Evolutionary conservation across 2,329 filamentous ascomycete genomes (phyloP), one percentile per base, ranked within the genome.

Genomic region (Cytospora mali): DNA sequence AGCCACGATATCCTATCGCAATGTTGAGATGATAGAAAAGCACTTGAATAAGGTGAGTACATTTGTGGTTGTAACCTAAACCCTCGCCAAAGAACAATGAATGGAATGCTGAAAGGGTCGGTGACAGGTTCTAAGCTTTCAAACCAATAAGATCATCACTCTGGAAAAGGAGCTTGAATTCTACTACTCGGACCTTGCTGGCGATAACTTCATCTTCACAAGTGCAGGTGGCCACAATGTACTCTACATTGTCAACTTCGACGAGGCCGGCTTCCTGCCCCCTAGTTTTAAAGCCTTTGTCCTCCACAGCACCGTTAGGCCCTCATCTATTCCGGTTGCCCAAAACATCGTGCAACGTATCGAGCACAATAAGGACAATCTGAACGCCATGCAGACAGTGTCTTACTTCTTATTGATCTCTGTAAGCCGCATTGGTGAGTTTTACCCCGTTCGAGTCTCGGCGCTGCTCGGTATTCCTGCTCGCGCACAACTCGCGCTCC

Each of bases 31-130:
- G 31, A 11, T 55, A 6, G 52, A 55, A 16, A 27, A 13, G 11
- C 52, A 55, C 11, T 39, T 55, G 6, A 55, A 55, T 10, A 55
- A 55, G 6, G 31, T 55, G 21, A 55, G 52, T 16, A 21, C 6
- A 49, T 23, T 21, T 25, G 18, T 49, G 6, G 4, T 23, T 6
- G n/a, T 21, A 49, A 23, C n/a, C 25, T 1, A 23, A 7, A 21
- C 4, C 7, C 18, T 23, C 46, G 14, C 16, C 21, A 23, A 49
- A 49, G 48, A 50, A 50, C 7, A 4, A 6, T 16, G n/a, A 14
- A 27, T 27, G 21, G 16, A 27, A 27, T 27, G 13, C 33, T 35
- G 33, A 35, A 21, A 49, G n/a, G 16, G 46, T 25, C 4, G 3
- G 46, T 25, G n/a, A 10, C 46, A 49, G 46, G 46, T 49, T 14